Conservation (phyloP, 139 green algal species). For the Deuterostichococcus epilithicus region DNA sequence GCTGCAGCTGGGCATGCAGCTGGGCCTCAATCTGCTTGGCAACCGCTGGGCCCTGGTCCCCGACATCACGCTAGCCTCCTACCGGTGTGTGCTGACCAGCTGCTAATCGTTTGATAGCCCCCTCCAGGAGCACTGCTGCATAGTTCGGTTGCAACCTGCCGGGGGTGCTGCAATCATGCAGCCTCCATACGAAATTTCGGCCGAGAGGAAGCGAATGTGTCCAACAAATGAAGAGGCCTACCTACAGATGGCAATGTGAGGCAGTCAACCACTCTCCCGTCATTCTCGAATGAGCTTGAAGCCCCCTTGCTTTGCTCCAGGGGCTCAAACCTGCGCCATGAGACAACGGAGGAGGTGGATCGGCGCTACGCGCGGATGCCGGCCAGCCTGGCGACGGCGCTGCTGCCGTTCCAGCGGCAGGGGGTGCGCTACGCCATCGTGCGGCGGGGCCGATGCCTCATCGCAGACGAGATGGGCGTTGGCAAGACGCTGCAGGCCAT, state of each 20-base stretch:
- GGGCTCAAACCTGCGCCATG: background rate
- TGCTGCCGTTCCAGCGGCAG: slow-evolving; percentile 57
- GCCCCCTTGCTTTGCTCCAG: too few relatives aligned
- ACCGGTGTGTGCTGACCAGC: slow-evolving; percentile 13
- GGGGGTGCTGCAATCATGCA: background rate
- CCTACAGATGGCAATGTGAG: background rate
- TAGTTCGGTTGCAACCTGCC: background rate
- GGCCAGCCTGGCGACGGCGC: slow-evolving; percentile 25
- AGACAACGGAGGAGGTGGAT: slow-evolving; percentile 34
- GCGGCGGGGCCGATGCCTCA: slow-evolving; percentile 64
- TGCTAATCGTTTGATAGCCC: background rate
- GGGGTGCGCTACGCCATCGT: slow-evolving; percentile 78
- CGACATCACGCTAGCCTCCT: slow-evolving; percentile 15
- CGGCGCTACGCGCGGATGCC: slow-evolving; percentile 45
- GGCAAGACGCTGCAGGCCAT: slow-evolving; percentile 93
- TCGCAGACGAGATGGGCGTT: slow-evolving; percentile 95
- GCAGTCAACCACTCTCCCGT: too few relatives aligned
- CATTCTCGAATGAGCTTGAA: too few relatives aligned
- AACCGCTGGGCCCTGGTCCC: slow-evolving; percentile 17
- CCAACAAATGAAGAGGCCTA: background rate
- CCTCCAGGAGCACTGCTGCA: background rate
- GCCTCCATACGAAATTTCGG: background rate
- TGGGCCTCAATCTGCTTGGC: slow-evolving; percentile 16
- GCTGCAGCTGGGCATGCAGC: background rate
- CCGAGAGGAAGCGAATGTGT: background rate